These are phyloP conservation scores for Cutaneotrichosporon cutaneum DNA, from an alignment of 1,284 basidiomycete species.

Conservation along the genomic window DNA sequence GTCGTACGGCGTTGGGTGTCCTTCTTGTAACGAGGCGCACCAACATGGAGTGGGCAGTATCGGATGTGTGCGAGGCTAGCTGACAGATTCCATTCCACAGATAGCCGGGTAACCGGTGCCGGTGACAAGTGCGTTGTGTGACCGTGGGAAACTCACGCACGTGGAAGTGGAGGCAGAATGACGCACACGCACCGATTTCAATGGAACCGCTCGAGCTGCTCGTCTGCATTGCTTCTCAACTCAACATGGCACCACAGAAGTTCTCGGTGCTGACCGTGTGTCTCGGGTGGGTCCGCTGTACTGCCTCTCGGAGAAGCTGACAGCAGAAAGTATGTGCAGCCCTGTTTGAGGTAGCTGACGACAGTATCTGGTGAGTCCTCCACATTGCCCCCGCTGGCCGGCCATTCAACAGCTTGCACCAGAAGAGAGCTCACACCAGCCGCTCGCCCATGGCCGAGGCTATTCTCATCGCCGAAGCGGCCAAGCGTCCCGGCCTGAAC, in stretches of 20 bases:
- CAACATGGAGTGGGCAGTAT: background rate
- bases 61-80: background rate
- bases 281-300: conserved; percentile 51
- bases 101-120: conserved; percentile 1
- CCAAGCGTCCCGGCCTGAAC: conserved; percentile 31
- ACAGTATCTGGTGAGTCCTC: conserved; percentile 38
- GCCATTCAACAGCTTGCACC: too few species aligned
- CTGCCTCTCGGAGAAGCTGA: conserved; percentile 14
- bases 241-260: conserved; percentile 1
- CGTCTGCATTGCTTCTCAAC: background rate
- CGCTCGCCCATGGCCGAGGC: conserved; percentile 55
- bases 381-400: too few species aligned
- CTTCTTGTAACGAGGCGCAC: too few species aligned
- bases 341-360: background rate
- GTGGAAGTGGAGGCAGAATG: background rate
- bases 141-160: conserved; percentile 6
- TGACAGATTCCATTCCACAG: background rate
- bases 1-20: too few species aligned
- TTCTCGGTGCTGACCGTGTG: conserved; percentile 49
- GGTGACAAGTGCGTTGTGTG: background rate
- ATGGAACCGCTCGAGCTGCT: background rate
- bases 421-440: conserved; percentile 31
- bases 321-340: conserved; percentile 37
- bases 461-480: conserved; percentile 44
- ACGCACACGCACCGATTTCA: background rate